phyloP scores from a whole-genome alignment of 306 rosid genomes.

The Vigna trinervia region DNA sequence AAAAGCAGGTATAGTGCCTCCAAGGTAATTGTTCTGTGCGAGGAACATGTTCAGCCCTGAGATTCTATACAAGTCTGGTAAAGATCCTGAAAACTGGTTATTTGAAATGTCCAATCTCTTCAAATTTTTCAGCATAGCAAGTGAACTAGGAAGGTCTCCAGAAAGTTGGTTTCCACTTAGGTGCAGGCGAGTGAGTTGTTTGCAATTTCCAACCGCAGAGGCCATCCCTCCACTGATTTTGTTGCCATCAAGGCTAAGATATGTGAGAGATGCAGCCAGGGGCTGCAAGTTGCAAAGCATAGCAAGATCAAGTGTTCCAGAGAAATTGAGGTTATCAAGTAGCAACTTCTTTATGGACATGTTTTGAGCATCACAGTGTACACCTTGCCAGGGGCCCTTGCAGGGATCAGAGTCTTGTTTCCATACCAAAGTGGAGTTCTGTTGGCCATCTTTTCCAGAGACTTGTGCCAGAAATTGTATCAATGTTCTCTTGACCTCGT shows the following conservation, averaged over 20 bases:
- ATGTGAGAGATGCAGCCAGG: constrained; percentile 60
- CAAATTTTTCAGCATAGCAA: constrained; percentile 56
- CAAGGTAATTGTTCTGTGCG: constrained; percentile 66
- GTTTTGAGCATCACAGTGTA: constrained; percentile 54
- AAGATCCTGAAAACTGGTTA: constrained; percentile 59
- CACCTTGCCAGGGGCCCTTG: constrained; percentile 62
- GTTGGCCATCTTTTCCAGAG: constrained; percentile 36
- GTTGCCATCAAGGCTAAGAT: constrained; percentile 61
- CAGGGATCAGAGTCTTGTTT: constrained; percentile 70
- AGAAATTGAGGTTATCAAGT: constrained; percentile 51
- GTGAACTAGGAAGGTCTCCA: constrained; percentile 67
- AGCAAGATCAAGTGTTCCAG: constrained; percentile 61
- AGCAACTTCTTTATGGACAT: constrained; percentile 43
- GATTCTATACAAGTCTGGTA: constrained; percentile 68
- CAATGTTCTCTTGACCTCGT: constrained; percentile 59
- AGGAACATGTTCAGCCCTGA: constrained; percentile 66
- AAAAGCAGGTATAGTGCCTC: constrained; percentile 60
- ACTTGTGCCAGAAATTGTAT: constrained; percentile 61
- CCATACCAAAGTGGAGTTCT: constrained; percentile 54
- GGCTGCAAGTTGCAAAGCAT: constrained; percentile 57
- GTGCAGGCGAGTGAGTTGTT: constrained; percentile 57
- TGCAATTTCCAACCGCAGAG: constrained; percentile 57
- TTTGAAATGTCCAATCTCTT: constrained; percentile 65
- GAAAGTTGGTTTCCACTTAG: constrained; percentile 59
- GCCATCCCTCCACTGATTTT: constrained; percentile 58